A percentile compares a stretch with the other conserved stretches of the same genome.
Evolutionary conservation across 2,329 filamentous ascomycete genomes (phyloP).

Genomic region (Phyllosticta capitalensis): DNA sequence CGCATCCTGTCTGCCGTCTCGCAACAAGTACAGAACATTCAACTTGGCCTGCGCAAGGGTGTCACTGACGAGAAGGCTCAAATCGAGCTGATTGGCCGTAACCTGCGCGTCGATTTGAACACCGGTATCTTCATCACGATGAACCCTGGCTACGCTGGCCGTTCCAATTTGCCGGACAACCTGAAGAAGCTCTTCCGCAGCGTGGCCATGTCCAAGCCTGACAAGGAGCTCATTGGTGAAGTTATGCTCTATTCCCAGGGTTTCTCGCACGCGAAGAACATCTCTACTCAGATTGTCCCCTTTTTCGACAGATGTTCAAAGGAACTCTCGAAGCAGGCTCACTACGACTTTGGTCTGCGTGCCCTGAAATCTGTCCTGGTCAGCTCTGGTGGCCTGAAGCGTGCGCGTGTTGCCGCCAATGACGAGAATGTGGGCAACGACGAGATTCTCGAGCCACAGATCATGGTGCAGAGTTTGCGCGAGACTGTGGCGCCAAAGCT

Average conservation of each 20-base stretch:
- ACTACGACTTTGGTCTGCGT: slow-evolving; percentile 98
- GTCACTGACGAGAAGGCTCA: slow-evolving; percentile 73
- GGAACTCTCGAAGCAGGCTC: slow-evolving; percentile 84
- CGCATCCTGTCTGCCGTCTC: slow-evolving; percentile 96
- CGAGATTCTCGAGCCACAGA: slow-evolving; percentile 82
- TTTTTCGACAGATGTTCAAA: slow-evolving; percentile 90
- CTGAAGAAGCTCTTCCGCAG: slow-evolving; percentile 99
- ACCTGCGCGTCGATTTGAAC: slow-evolving; percentile 79
- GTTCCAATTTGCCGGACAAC: slow-evolving; percentile 96
- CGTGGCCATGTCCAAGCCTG: slow-evolving; percentile 98
- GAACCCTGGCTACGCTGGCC: slow-evolving; percentile 97
- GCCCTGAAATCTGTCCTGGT: slow-evolving; percentile 97
- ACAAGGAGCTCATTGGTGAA: slow-evolving; percentile 98
- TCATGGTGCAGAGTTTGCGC: slow-evolving; percentile 95
- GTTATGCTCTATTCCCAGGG: slow-evolving; percentile 99
- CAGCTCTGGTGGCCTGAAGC: slow-evolving; percentile 92
- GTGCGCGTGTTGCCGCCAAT: slow-evolving; percentile 47
- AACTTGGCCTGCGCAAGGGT: slow-evolving; percentile 83
- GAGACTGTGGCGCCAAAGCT: slow-evolving; percentile 98
- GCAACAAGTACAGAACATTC: slow-evolving; percentile 98
- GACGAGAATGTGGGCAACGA: slow-evolving; percentile 46
- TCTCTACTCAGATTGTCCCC: slow-evolving; percentile 92
- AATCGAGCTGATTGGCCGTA: slow-evolving; percentile 89
- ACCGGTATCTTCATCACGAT: slow-evolving; percentile 99
- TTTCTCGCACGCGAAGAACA: slow-evolving; percentile 88